A percentile compares a stretch with the other conserved stretches of the same genome.
These are phyloP conservation scores for Orbilia brochopaga DNA, from an alignment of 2,329 filamentous ascomycete genomes.

Conservation along the genomic window DNA sequence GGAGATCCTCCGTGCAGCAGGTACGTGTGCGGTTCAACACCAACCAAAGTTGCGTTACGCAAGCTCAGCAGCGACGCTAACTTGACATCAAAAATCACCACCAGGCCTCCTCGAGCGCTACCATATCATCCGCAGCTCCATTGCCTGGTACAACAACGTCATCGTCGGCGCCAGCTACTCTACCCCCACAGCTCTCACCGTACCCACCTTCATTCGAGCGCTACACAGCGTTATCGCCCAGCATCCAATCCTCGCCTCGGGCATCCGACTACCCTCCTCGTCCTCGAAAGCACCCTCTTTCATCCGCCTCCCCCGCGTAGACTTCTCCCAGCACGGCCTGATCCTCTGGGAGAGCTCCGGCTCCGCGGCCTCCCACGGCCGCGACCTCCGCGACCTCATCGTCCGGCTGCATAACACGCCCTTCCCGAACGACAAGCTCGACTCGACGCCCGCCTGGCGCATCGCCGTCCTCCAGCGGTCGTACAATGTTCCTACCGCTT, in stretches of 20 bases:
- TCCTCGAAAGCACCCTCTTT: slow-evolving; percentile 61
- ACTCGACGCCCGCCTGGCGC: slow-evolving; percentile 28
- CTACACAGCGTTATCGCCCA: slow-evolving; percentile 57
- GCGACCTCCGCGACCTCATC: slow-evolving; percentile 51
- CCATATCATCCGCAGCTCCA: slow-evolving; percentile 37
- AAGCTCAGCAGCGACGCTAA: too few relatives aligned
- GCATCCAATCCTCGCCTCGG: slow-evolving; percentile 63
- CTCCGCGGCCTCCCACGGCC: slow-evolving; percentile 56
- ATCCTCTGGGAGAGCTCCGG: slow-evolving; percentile 59
- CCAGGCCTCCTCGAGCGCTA: slow-evolving; percentile 51
- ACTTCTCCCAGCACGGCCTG: slow-evolving; percentile 57
- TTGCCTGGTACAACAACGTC: slow-evolving; percentile 51
- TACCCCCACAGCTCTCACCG: slow-evolving; percentile 15
- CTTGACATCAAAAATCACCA: neutral
- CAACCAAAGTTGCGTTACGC: too few relatives aligned
- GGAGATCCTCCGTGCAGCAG: slow-evolving; percentile 36
- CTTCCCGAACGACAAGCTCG: slow-evolving; percentile 22
- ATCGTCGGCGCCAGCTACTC: slow-evolving; percentile 51
- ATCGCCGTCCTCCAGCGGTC: slow-evolving; percentile 23
- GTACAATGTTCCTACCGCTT: slow-evolving; percentile 45
- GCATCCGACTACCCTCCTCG: slow-evolving; percentile 59
- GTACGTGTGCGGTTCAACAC: slow-evolving; percentile 21
- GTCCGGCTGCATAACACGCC: slow-evolving; percentile 17
- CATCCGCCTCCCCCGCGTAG: slow-evolving; percentile 59
- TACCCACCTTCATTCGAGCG: slow-evolving; percentile 34